Base-by-base conservation (phyloP, 2,329 filamentous ascomycete species). In the Exserohilum turcica region DNA sequence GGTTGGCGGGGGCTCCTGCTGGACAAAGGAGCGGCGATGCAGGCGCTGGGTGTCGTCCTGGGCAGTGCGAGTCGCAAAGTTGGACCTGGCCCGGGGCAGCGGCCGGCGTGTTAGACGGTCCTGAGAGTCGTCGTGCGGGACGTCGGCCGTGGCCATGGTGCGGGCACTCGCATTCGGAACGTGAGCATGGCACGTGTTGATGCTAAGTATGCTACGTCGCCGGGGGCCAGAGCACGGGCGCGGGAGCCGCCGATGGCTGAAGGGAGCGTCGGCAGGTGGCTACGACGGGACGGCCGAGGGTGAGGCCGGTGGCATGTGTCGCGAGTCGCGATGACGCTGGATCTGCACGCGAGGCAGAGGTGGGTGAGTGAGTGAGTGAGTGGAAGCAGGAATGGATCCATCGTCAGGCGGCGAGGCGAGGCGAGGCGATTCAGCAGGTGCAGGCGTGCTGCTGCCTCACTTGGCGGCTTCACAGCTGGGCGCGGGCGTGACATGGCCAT, bases 61-160 rank as follows among this genome's bases (percentile, higher is more conserved):
- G 18, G 79, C 78, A 18, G 78, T 75, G 15, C 75, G 71, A 16
- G 78, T 67, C 43, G 76, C 72, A 61, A 81, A 81, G 57, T 75
- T 80, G 27, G 78, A 74, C 32, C 63, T 68, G 6, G 65, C 63
- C 51, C 72, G 64, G 37, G 66, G 61, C 40, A 68, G 66, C 61
- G 70, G 63, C 32, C 59, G 70, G 60, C 66, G 64, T 37, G 59
- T 59, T 43, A 68, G 47, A 21, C 57, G 58, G 18, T 53, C 58
- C 46, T 56, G 19, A 24, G n/a, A n/a, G n/a, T n/a, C n/a, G n/a
- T n/a, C n/a, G n/a, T n/a, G n/a, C n/a, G n/a, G n/a, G n/a, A n/a
- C n/a, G n/a, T 60, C 63, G 38, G 61, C 52, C 52, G 65, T 61
- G 43, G 66, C 60, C 71, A 74, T 74, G 57, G 42, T 66, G 43